Percentiles rank a stretch among this genome's conserved stretches.
These are phyloP conservation scores for Candida succiphila DNA, from an alignment of 805 yeast genomes.

Conservation along the genomic window DNA sequence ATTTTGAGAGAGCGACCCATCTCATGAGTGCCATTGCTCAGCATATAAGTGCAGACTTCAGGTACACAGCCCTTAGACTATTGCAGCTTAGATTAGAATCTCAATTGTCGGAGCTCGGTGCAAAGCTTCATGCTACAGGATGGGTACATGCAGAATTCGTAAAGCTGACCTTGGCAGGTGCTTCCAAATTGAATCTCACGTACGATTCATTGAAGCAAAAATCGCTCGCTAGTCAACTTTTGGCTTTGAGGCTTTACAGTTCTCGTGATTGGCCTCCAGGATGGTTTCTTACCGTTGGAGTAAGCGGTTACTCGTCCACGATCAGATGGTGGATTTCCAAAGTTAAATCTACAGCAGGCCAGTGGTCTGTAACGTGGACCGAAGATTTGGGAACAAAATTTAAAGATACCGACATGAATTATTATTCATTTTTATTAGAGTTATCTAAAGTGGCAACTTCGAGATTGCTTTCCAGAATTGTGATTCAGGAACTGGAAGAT, in stretches of 20 bases:
- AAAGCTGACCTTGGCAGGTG: constrained; percentile 28
- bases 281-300: constrained; percentile 40
- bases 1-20: constrained; percentile 35
- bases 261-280: constrained; percentile 46
- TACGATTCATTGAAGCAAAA: constrained; percentile 16
- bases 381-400: constrained; percentile 18
- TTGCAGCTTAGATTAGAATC: constrained; percentile 39
- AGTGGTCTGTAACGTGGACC: constrained; percentile 47
- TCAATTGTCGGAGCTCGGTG: constrained; percentile 38
- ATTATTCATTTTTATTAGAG: constrained; percentile 25
- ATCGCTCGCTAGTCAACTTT: constrained; percentile 10
- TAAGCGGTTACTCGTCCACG: constrained; percentile 23
- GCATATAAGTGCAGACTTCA: constrained; percentile 18
- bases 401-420: constrained; percentile 9
- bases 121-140: constrained; percentile 52
- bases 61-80: constrained; percentile 22
- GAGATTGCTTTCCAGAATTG: constrained; percentile 38
- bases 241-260: constrained; percentile 27
- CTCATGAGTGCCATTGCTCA: constrained; percentile 23
- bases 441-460: constrained; percentile 35
- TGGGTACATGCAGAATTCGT: constrained; percentile 59
- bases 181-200: constrained; percentile 27
- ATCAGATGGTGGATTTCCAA: constrained; percentile 45
- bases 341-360: constrained; percentile 37
- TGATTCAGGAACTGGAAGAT: constrained; percentile 36